These are phyloP conservation scores for Fusarium caatingaense DNA, from an alignment of 2,329 filamentous ascomycete genomes.

Conservation along the genomic window DNA sequence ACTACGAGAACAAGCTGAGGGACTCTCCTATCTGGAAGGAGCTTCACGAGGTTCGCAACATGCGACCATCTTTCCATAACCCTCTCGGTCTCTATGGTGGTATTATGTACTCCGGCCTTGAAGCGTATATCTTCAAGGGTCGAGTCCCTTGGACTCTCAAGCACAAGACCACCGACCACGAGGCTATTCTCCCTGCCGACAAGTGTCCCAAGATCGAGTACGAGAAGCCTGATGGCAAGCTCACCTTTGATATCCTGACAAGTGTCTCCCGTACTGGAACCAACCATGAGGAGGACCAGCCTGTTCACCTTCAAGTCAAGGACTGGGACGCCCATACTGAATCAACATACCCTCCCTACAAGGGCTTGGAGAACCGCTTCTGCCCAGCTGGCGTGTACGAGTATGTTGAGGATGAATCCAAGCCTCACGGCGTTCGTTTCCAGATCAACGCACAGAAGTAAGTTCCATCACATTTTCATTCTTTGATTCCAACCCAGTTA, in stretches of 20 bases:
- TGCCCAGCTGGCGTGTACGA: constrained; percentile 98
- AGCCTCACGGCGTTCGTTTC: constrained; percentile 89
- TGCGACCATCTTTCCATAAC: constrained; percentile 93
- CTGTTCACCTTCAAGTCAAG: constrained; percentile 92
- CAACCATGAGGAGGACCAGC: constrained; percentile 98
- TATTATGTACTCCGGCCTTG: constrained; percentile 90
- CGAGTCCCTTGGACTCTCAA: constrained; percentile 91
- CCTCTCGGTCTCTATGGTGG: constrained; percentile 91
- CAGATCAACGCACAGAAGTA: constrained; percentile 98
- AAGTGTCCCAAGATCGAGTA: constrained; percentile 91
- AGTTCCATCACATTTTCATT: constrained; percentile 56
- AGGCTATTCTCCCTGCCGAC: constrained; percentile 82
- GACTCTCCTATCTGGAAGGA: constrained; percentile 93
- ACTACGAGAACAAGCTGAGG: constrained; percentile 91
- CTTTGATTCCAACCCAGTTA: not conserved
- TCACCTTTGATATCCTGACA: constrained; percentile 96
- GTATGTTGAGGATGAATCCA: constrained; percentile 92
- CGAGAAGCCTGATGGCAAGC: constrained; percentile 93
- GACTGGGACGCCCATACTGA: constrained; percentile 94
- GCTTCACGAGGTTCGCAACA: constrained; percentile 94
- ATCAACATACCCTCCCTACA: constrained; percentile 85
- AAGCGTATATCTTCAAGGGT: constrained; percentile 88
- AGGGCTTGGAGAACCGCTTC: constrained; percentile 95
- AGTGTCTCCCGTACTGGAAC: constrained; percentile 95
- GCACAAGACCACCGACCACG: constrained; percentile 82